A percentile compares a stretch with the other conserved stretches of the same genome.
phyloP scores from a whole-genome alignment of 108 stramenopile genomes.

The Nitzschia putrida region DNA sequence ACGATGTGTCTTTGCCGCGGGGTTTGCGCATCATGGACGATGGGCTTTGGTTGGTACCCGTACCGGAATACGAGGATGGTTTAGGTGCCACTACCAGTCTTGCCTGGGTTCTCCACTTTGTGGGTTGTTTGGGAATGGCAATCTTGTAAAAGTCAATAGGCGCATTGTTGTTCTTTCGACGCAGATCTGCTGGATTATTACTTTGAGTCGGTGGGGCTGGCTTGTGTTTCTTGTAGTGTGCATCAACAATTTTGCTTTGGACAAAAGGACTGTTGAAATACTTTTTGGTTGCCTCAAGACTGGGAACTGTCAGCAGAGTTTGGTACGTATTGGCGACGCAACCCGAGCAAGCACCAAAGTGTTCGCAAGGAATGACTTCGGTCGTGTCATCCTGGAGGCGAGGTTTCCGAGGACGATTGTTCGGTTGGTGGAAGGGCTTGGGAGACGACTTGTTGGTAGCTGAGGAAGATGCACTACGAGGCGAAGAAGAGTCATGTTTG shows the following conservation, averaged over 20 bases:
- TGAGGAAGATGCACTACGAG: too few species aligned
- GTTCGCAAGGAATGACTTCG: conserved; percentile 43
- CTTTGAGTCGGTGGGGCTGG: not conserved
- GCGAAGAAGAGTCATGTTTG: too few species aligned
- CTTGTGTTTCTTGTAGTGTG: conserved; percentile 2
- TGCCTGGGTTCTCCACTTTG: conserved; percentile 80
- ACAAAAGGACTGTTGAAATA: conserved; percentile 76
- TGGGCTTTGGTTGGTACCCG: too few species aligned
- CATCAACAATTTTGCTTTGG: conserved; percentile 52
- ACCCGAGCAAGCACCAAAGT: conserved; percentile 82
- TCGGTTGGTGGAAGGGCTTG: not conserved
- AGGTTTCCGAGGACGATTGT: too few species aligned
- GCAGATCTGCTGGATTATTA: not conserved
- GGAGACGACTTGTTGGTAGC: too few species aligned
- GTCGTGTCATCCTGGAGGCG: too few species aligned
- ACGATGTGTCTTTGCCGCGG: not conserved
- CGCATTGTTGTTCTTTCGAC: not conserved
- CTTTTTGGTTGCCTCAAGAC: conserved; percentile 65
- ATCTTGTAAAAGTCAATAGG: conserved; percentile 58
- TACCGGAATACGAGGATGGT: conserved; percentile 24
- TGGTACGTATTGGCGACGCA: conserved; percentile 56
- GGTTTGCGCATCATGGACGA: too few species aligned
- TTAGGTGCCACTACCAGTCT: conserved; percentile 74
- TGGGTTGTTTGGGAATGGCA: conserved; percentile 60
- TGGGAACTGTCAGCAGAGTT: conserved; percentile 39